phyloP scores from a whole-genome alignment of 2,329 filamentous ascomycete genomes.

The Aspergillus fischeri region DNA sequence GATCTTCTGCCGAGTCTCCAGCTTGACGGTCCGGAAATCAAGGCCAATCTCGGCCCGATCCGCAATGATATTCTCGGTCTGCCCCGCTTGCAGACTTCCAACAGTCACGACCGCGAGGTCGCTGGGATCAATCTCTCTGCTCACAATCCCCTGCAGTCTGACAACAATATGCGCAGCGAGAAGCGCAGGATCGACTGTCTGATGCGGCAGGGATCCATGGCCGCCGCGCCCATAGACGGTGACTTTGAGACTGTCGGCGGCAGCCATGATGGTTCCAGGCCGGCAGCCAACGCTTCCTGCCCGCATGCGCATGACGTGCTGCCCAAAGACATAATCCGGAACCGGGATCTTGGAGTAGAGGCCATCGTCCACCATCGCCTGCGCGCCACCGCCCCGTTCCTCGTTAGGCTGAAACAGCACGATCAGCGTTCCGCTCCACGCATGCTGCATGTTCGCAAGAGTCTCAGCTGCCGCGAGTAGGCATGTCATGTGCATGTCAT shows the following conservation, averaged over 20 bases:
- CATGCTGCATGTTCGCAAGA: slow-evolving; percentile 41
- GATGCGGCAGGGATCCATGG: slow-evolving; percentile 55
- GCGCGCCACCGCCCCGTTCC: slow-evolving; percentile 60
- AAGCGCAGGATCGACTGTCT: slow-evolving; percentile 55
- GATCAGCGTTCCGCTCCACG: slow-evolving; percentile 61
- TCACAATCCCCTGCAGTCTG: slow-evolving; percentile 57
- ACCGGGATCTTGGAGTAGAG: slow-evolving; percentile 50
- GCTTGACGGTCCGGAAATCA: slow-evolving; percentile 49
- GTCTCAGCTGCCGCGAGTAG: slow-evolving; percentile 52
- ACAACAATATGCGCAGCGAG: slow-evolving; percentile 55
- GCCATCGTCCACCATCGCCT: slow-evolving; percentile 59
- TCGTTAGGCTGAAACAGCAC: slow-evolving; percentile 65
- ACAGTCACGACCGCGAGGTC: slow-evolving; percentile 58
- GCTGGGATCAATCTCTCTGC: slow-evolving; percentile 49
- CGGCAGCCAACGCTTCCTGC: slow-evolving; percentile 40
- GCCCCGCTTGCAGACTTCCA: slow-evolving; percentile 55
- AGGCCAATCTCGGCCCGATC: slow-evolving; percentile 53
- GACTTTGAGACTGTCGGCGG: slow-evolving; percentile 46
- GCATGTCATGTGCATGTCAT: slow-evolving; percentile 58
- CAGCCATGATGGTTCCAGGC: slow-evolving; percentile 40
- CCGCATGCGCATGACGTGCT: slow-evolving; percentile 50
- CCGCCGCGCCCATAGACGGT: slow-evolving; percentile 57
- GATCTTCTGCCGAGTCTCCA: slow-evolving; percentile 45
- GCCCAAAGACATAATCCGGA: slow-evolving; percentile 55
- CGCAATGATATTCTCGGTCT: slow-evolving; percentile 58